A percentile compares a stretch with the other conserved stretches of the same genome.
Evolutionary conservation across 352 stramenopile species (phyloP).

Genomic region (Globisporangium irregulare): DNA sequence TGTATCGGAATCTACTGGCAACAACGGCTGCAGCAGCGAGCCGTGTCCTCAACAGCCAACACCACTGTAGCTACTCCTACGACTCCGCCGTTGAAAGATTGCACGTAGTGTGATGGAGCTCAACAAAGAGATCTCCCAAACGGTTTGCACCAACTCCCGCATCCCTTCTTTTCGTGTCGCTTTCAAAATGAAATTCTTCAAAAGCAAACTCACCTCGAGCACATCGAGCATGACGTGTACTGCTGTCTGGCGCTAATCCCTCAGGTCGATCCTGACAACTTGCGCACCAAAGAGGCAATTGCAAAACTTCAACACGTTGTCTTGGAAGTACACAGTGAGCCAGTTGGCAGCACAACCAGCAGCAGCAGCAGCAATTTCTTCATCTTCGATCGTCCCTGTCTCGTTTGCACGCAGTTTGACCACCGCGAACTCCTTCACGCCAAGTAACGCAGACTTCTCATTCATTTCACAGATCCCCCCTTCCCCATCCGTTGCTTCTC

Average conservation of each 20-base stretch:
- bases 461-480: background rate
- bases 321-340: background rate
- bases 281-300: background rate
- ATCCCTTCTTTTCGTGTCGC: background rate
- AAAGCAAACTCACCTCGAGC: background rate
- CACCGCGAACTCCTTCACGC: background rate
- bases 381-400: background rate
- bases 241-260: background rate
- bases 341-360: background rate
- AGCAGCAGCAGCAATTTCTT: background rate
- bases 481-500: background rate
- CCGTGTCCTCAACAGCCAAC: background rate
- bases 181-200: background rate
- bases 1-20: background rate
- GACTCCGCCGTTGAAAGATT: background rate
- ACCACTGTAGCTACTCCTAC: background rate
- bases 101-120: background rate
- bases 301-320: background rate
- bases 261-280: background rate
- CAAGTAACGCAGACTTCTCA: background rate
- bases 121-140: background rate
- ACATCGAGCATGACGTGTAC: background rate
- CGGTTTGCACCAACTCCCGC: background rate
- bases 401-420: background rate
- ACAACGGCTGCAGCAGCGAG: background rate